A percentile compares a stretch with the other conserved stretches of the same genome.
Conservation (phyloP, 2,329 filamentous ascomycete genomes). For the Cercospora canescens region DNA sequence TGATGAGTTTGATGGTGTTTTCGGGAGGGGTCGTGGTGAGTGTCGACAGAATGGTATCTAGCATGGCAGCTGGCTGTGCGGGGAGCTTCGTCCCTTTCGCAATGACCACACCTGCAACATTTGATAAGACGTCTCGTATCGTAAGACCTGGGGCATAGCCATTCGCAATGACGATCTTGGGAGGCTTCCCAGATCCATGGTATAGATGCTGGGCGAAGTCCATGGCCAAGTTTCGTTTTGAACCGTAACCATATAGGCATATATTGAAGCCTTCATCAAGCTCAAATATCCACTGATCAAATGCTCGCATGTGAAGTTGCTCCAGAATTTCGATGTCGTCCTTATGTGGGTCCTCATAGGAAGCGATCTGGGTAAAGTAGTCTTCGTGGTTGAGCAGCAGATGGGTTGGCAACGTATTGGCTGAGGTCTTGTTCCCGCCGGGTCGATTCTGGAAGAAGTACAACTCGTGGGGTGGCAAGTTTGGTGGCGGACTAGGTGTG, state of each 20-base stretch:
- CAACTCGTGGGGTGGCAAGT: conserved; percentile 83
- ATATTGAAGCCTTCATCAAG: conserved; percentile 82
- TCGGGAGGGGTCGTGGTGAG: conserved; percentile 52
- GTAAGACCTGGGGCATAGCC: conserved; percentile 72
- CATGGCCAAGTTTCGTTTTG: conserved; percentile 74
- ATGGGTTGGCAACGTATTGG: conserved; percentile 75
- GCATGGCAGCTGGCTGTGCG: conserved; percentile 67
- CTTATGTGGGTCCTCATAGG: conserved; percentile 67
- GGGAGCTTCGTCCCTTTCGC: conserved; percentile 55
- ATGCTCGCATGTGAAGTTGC: conserved; percentile 75
- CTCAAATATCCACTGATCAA: conserved; percentile 92
- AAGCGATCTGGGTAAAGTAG: conserved; percentile 71
- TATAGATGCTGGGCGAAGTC: conserved; percentile 73
- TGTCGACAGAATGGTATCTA: conserved; percentile 64
- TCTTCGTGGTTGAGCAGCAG: conserved; percentile 85
- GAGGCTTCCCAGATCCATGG: conserved; percentile 41
- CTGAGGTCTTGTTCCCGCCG: conserved; percentile 78
- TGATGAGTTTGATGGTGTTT: conserved; percentile 37
- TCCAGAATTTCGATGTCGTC: conserved; percentile 70
- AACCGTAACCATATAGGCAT: conserved; percentile 90
- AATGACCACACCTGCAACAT: conserved; percentile 64
- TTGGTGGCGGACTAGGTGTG: conserved; percentile 76
- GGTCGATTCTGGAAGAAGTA: conserved; percentile 93
- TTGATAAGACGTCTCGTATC: conserved; percentile 68
- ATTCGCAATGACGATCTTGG: conserved; percentile 79